These are phyloP conservation scores for Ananas comosus DNA, from an alignment of 176 grass and related monocot species.

Conservation along the genomic window DNA sequence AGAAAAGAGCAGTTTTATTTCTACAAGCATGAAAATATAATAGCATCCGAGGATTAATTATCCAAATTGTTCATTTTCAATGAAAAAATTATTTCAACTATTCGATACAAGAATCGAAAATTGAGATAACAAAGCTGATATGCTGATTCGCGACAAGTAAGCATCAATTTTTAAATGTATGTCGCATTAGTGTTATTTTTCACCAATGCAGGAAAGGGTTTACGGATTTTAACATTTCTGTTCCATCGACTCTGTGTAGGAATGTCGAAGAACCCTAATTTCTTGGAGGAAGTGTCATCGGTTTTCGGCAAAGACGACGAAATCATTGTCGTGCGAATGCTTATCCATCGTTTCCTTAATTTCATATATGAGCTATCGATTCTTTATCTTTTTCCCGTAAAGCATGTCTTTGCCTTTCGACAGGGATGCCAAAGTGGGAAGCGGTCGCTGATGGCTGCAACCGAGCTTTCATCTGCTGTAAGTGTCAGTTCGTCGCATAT, in stretches of 20 bases:
- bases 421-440: constrained; percentile 82
- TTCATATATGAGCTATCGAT: background rate
- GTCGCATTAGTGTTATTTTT: no score
- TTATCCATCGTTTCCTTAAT: background rate
- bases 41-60: no score
- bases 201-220: no score
- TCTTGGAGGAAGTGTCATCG: constrained; percentile 48
- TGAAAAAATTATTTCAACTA: no score
- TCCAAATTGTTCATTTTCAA: no score
- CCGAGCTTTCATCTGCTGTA: constrained; percentile 63
- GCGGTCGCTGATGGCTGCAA: constrained; percentile 66
- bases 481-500: constrained; percentile 10
- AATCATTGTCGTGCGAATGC: constrained; percentile 46
- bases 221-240: background rate
- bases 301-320: constrained; percentile 44
- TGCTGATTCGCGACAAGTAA: no score
- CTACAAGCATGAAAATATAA: no score
- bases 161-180: no score
- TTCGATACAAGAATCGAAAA: no score
- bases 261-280: constrained; percentile 44
- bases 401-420: background rate
- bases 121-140: no score
- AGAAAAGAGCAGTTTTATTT: no score
- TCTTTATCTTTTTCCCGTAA: background rate
- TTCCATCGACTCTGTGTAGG: constrained; percentile 21